A percentile compares a stretch with the other conserved stretches of the same genome.
Conservation (phyloP, 2,329 filamentous ascomycete genomes). For the Fonsecaea multimorphosa region DNA sequence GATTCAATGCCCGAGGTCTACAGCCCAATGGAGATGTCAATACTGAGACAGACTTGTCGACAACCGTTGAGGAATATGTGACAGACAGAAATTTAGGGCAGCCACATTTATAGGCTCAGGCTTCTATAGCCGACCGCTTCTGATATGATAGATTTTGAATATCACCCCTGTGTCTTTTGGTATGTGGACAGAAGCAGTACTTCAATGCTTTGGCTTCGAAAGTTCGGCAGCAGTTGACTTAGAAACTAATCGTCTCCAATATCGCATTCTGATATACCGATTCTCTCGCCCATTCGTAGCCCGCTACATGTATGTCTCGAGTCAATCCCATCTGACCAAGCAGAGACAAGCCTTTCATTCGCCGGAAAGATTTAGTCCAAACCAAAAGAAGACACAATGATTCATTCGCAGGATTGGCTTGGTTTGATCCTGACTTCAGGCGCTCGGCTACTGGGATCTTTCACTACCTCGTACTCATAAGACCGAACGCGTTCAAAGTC, state of each 20-base stretch:
- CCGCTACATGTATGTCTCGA: not conserved
- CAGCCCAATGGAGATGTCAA: not conserved
- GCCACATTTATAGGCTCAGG: not conserved
- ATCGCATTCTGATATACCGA: not conserved
- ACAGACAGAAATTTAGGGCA: not conserved
- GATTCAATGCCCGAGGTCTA: conserved; percentile 4
- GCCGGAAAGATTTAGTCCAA: not conserved
- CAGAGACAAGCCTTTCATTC: not conserved
- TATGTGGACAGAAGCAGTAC: not conserved
- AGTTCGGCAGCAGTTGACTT: not conserved
- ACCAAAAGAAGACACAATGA: not conserved
- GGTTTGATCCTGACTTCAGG: not conserved
- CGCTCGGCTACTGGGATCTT: not conserved
- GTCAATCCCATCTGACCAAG: not conserved
- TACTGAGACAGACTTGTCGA: not conserved
- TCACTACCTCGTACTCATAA: not conserved
- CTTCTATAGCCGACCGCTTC: not conserved
- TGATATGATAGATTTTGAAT: not conserved
- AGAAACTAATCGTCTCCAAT: not conserved
- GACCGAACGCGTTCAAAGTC: not conserved
- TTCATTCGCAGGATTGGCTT: not conserved
- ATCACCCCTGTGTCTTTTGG: not conserved
- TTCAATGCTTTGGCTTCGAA: not conserved
- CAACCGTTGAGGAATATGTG: not conserved
- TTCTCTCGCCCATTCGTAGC: not conserved